A percentile compares a stretch with the other conserved stretches of the same genome.
phyloP scores from a whole-genome alignment of 257 asterid species.

The Salvia hispanica region DNA sequence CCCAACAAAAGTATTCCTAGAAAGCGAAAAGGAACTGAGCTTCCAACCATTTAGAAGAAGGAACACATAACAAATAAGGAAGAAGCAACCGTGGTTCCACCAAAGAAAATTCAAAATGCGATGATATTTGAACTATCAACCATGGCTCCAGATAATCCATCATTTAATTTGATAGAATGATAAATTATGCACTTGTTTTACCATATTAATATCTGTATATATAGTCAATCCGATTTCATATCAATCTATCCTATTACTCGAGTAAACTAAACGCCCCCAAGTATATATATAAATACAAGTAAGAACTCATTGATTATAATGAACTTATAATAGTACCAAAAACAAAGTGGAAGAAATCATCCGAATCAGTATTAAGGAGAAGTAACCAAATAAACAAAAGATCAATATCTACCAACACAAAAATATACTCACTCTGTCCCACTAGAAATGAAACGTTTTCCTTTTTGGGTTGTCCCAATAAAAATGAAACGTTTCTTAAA shows the following conservation, averaged over 20 bases:
- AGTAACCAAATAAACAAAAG: slow-evolving; percentile 12
- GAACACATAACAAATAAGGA: background rate
- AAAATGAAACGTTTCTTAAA: no score
- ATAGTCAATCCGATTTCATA: no score
- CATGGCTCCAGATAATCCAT: background rate
- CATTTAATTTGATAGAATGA: no score
- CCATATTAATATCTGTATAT: no score
- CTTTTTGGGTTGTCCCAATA: no score
- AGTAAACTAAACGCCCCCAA: no score
- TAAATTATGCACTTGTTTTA: no score
- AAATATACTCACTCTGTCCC: no score
- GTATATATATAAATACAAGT: no score
- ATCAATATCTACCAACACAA: no score
- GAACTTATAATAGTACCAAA: background rate
- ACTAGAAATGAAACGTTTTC: no score
- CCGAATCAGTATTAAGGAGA: background rate
- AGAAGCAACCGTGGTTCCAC: background rate
- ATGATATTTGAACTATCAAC: background rate
- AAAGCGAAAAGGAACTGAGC: background rate
- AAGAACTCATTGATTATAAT: background rate
- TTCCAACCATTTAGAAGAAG: background rate
- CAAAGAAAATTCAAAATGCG: background rate
- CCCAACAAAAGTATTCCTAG: background rate
- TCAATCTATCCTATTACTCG: no score
- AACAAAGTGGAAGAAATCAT: background rate